Evolutionary conservation across 2,329 filamentous ascomycete genomes (phyloP).

Genomic region (Cladobotryum mycophilum): DNA sequence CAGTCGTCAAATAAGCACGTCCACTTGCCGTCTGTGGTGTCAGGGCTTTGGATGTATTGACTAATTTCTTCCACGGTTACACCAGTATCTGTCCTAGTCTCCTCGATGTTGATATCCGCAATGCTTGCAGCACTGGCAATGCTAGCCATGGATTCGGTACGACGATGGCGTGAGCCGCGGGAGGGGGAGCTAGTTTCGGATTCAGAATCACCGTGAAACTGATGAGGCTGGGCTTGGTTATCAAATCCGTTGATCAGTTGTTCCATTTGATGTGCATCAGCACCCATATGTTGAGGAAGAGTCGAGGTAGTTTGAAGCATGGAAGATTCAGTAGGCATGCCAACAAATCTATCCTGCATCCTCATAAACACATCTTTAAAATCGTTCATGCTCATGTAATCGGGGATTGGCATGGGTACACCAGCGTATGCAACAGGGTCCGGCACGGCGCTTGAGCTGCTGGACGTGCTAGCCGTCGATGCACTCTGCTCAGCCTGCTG

Average conservation of each 20-base stretch:
- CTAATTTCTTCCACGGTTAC: constrained; percentile 81
- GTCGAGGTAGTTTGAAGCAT: constrained; percentile 35
- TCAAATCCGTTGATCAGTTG: constrained; percentile 39
- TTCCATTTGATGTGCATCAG: constrained; percentile 40
- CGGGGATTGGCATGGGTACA: constrained; percentile 46
- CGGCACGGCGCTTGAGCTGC: constrained; percentile 41
- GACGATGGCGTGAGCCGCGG: constrained; percentile 38
- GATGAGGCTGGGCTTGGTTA: constrained; percentile 23
- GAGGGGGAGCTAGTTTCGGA: constrained; percentile 16
- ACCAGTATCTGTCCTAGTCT: constrained; percentile 69
- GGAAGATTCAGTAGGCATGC: constrained; percentile 25
- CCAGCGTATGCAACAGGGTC: constrained; percentile 42
- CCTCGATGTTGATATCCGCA: constrained; percentile 57
- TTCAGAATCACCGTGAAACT: constrained; percentile 10
- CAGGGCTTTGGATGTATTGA: constrained; percentile 66
- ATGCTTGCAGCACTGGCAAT: constrained; percentile 54
- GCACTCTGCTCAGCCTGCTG: constrained; percentile 47
- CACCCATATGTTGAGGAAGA: constrained; percentile 47
- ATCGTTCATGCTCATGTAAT: constrained; percentile 50
- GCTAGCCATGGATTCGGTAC: constrained; percentile 55
- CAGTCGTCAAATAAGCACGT: constrained; percentile 72
- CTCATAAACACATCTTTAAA: constrained; percentile 41
- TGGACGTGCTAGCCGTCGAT: constrained; percentile 48
- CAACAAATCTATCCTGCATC: constrained; percentile 29
- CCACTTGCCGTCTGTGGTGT: constrained; percentile 71